Conservation (phyloP, 2,329 filamentous ascomycete species). For the Clarireedia monteithiana region DNA sequence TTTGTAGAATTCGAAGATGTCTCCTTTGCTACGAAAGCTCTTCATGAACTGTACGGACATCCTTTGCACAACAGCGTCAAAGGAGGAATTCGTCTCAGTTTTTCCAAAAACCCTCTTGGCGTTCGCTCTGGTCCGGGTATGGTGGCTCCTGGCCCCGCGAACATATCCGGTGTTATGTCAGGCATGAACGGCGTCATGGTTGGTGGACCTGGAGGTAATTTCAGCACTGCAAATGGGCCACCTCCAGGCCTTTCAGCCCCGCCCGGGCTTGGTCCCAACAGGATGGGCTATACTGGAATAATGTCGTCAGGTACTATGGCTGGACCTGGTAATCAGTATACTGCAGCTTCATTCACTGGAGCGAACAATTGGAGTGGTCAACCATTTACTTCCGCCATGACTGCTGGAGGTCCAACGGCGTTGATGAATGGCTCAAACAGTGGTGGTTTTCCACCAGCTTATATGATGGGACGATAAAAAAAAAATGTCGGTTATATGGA, state of each 20-base stretch:
- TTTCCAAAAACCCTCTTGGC: constrained; percentile 93
- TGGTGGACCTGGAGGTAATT: constrained; percentile 25
- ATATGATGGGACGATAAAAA: constrained; percentile 31
- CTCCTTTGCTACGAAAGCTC: constrained; percentile 81
- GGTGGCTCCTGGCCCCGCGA: constrained; percentile 31
- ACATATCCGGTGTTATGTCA: constrained; percentile 38
- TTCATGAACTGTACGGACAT: constrained; percentile 83
- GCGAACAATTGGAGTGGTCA: constrained; percentile 25
- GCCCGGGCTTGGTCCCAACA: constrained; percentile 52
- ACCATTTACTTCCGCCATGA: constrained; percentile 24
- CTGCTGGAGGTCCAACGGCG: constrained; percentile 23
- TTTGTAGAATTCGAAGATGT: constrained; percentile 98
- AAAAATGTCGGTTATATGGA: constrained; percentile 1
- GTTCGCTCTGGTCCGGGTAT: constrained; percentile 68
- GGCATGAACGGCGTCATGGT: constrained; percentile 52
- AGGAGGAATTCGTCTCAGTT: constrained; percentile 89
- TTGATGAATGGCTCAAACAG: constrained; percentile 25
- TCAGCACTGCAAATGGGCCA: constrained; percentile 48
- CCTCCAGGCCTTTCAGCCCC: constrained; percentile 75
- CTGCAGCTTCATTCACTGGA: constrained; percentile 19
- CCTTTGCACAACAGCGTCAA: constrained; percentile 86
- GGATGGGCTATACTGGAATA: constrained; percentile 21
- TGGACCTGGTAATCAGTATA: constrained; percentile 19
- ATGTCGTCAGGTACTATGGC: constrained; percentile 21
- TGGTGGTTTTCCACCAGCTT: constrained; percentile 28